A percentile compares a stretch with the other conserved stretches of the same genome.
These are phyloP conservation scores for Xylariaceae sp. DNA, from an alignment of 2,329 filamentous ascomycete species.

Conservation along the genomic window DNA sequence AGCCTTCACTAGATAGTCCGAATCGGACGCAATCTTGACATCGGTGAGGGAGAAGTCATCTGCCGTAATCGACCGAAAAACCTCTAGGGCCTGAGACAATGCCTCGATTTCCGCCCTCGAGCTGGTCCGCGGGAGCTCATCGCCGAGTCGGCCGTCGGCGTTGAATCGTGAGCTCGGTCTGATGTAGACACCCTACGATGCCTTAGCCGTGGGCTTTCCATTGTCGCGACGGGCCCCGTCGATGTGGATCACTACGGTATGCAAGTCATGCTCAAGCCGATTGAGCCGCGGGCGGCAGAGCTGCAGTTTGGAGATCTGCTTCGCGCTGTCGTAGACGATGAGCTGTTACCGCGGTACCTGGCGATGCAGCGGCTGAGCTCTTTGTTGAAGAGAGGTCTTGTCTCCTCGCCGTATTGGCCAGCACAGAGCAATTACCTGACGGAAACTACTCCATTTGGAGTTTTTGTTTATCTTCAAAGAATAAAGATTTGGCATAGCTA, in stretches of 20 bases:
- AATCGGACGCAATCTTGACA: conserved; percentile 25
- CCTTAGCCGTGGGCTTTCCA: conserved; percentile 29
- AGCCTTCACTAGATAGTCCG: conserved; percentile 24
- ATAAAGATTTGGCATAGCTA: no score
- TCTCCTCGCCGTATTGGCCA: no score
- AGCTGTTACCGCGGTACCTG: no score
- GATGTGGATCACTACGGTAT: conserved; percentile 32
- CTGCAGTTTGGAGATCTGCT: conserved; percentile 4
- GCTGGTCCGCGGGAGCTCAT: conserved; percentile 23
- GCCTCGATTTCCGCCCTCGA: conserved; percentile 32
- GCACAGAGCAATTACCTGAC: no score
- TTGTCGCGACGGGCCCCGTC: conserved; percentile 34
- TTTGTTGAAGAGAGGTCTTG: no score
- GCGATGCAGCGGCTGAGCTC: no score
- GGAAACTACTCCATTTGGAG: no score
- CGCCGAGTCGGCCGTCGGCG: background rate
- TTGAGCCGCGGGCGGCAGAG: background rate
- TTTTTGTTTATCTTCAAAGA: no score
- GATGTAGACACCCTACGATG: conserved; percentile 36
- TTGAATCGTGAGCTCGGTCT: conserved; percentile 35
- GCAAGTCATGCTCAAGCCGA: background rate
- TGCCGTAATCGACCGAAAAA: conserved; percentile 1
- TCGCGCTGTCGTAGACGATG: no score
- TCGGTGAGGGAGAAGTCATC: conserved; percentile 2
- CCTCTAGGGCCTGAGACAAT: conserved; percentile 21